Evolutionary conservation across 176 grass and related monocot genomes (phyloP), one percentile per base, ranked within the genome.

Genomic region (Alloteropsis semialata): DNA sequence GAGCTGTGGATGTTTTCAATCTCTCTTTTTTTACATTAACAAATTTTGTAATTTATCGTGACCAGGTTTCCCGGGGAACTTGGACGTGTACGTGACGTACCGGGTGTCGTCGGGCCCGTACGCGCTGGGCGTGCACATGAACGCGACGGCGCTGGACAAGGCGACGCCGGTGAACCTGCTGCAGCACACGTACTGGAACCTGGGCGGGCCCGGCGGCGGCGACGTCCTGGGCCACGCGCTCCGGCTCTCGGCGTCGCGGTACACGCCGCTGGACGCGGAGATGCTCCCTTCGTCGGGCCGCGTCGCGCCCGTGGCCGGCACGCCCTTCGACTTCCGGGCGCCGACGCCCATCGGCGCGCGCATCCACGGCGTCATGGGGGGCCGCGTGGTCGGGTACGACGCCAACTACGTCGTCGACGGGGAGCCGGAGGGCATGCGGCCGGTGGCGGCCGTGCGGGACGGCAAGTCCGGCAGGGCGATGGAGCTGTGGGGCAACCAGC

Each of bases 61-160:
- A n/a, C n/a, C n/a, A n/a, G n/a, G 94, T 1, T 93, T 98, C 82
- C 96, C 92, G 0, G 96, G 92, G 1, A 89, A 77, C 37, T n/a
- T 98, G 6, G 92, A 98, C 71, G 88, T 62, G 55, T 87, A 88
- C 85, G 90, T 93, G 13, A 98, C 92, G 14, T 98, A 98, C 82
- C 78, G 92, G 29, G 55, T 98, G 32, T 87, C 89, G 8, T 49
- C 46, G 46, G 46, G 46, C 3, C 76, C 88, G 1, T 91, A 91
- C 80, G 27, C 66, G 17, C 66, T 98, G 37, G 91, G 71, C 57
- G 11, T 98, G 34, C 75, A 65, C 82, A 88, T 88, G 84, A 81
- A 86, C 60, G 87, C 79, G 51, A 90, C 87, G 79, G 79, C 92
- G 58, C 56, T 51, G 16, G 83, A 91, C 80, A 90, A 65, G 88